Evolutionary conservation across 371 early-diverging fungal species (phyloP).

Genomic region (Coemansia sp.): DNA sequence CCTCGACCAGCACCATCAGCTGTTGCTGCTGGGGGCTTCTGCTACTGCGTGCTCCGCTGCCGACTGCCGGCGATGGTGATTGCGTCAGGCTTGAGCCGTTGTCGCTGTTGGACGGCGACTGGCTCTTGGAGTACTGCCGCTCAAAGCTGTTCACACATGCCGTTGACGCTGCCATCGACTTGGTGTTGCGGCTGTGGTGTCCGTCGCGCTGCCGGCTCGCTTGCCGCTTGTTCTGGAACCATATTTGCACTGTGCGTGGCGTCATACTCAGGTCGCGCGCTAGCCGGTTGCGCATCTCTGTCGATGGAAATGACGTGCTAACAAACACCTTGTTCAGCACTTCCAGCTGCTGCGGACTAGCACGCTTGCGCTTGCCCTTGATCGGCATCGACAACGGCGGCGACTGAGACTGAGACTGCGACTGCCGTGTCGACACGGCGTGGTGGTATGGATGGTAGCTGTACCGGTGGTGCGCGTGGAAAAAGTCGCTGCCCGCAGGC

Average conservation of each 20-base stretch:
- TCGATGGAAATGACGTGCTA: conserved; percentile 71
- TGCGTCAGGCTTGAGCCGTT: not conserved
- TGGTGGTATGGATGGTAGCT: conserved; percentile 26
- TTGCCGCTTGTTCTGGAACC: conserved; percentile 98
- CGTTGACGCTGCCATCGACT: conserved; percentile 26
- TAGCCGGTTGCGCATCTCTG: conserved; percentile 77
- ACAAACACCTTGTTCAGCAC: conserved; percentile 72
- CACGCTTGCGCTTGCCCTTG: conserved; percentile 70
- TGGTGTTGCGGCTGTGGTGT: conserved; percentile 47
- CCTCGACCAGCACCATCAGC: conserved; percentile 35
- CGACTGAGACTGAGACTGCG: not conserved
- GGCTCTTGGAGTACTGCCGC: conserved; percentile 26
- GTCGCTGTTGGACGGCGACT: conserved; percentile 18
- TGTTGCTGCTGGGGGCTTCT: conserved; percentile 10
- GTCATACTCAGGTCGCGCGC: conserved; percentile 89
- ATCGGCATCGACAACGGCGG: conserved; percentile 18
- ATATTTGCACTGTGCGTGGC: conserved; percentile 91
- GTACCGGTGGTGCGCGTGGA: conserved; percentile 3
- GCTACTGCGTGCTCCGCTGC: conserved; percentile 5
- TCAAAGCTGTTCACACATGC: conserved; percentile 8
- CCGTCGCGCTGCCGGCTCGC: conserved; percentile 51
- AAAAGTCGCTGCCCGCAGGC: not conserved
- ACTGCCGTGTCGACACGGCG: conserved; percentile 7
- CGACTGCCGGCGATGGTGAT: conserved; percentile 2
- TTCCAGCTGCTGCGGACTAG: conserved; percentile 69